Percentiles rank a stretch among this genome's conserved stretches.
These are phyloP conservation scores for Dioszegia crocea DNA, from an alignment of 768 basidiomycete species.

Conservation along the genomic window DNA sequence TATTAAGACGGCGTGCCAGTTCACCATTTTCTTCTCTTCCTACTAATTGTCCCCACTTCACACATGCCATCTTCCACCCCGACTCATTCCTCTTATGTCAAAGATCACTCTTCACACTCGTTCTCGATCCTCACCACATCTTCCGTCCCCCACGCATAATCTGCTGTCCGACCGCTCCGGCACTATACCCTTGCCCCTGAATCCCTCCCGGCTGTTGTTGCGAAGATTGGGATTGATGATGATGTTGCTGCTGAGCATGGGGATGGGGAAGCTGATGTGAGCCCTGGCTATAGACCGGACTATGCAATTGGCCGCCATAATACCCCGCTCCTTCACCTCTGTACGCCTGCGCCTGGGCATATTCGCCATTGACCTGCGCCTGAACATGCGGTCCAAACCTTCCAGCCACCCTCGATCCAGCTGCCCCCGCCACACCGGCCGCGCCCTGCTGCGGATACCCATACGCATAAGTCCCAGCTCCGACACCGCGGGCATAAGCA, in stretches of 20 bases:
- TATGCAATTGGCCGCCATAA: background rate
- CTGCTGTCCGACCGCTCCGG: conserved; percentile 9
- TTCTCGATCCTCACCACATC: background rate
- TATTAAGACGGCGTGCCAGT: background rate
- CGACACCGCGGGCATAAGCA: background rate
- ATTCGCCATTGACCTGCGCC: conserved; percentile 1
- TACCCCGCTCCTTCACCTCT: background rate
- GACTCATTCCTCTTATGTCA: too few species aligned
- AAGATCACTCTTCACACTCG: background rate
- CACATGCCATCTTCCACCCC: background rate
- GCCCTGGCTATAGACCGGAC: conserved; percentile 1
- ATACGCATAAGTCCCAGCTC: background rate
- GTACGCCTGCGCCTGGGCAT: background rate
- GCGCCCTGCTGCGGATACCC: background rate
- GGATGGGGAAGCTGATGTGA: background rate
- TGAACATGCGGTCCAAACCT: background rate
- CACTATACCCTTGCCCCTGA: conserved; percentile 2
- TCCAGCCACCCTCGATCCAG: background rate
- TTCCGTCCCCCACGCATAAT: conserved; percentile 5
- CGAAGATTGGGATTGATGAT: background rate
- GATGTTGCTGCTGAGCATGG: conserved; percentile 4
- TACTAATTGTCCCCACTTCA: background rate
- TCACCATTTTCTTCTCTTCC: background rate
- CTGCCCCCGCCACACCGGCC: background rate
- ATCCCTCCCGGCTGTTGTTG: background rate